Evolutionary conservation across 2,329 filamentous ascomycete species (phyloP), one percentile per base, ranked within the genome.

Genomic region (Cladosporium sp.): DNA sequence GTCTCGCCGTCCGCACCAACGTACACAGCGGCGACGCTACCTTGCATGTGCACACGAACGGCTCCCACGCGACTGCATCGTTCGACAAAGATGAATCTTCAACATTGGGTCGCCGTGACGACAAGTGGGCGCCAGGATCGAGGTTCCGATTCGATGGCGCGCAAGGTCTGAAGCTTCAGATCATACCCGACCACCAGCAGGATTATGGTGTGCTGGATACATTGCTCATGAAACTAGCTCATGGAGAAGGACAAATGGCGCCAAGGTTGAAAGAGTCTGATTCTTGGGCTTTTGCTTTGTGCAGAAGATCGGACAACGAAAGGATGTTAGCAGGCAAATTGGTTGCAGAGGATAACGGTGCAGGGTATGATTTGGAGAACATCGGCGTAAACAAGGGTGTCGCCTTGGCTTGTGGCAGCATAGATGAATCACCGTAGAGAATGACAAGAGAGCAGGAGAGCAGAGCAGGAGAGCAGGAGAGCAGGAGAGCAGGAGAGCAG

Each of bases 1-100:
- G 54, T 39, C 25, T 57, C 28, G 54, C 54, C 21, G 11, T 57
- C 5, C 54, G 54, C 32, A 57, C 54, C 54, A 18, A 57, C n/a
- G n/a, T 57, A 13, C 54, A 18, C 28, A 57, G 54, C 11, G 54
- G 18, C 11, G 54, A 57, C 39, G 54, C 54, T 10, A 30, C 32
- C n/a, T n/a, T 57, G 7, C 28, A 57, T n/a, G 54, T 57, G 28
- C 30, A 57, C 54, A 57, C 30, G 3, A 57, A 57, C 21, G 28
- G 54, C 11, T 57, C 54, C 21, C 54, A 57, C 11, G 30, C 54
- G 10, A 57, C 30, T 34, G 54, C 54, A 23, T 25, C 51, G 16
- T 56, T 56, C 51, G 16, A 30, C 18, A 56, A 26, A 21, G 39
- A 46, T 8, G 39, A 18, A 3, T 21, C n/a, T 8, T 46, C 39